phyloP scores from a whole-genome alignment of 257 asterid species.

The Linderniella brevidens region DNA sequence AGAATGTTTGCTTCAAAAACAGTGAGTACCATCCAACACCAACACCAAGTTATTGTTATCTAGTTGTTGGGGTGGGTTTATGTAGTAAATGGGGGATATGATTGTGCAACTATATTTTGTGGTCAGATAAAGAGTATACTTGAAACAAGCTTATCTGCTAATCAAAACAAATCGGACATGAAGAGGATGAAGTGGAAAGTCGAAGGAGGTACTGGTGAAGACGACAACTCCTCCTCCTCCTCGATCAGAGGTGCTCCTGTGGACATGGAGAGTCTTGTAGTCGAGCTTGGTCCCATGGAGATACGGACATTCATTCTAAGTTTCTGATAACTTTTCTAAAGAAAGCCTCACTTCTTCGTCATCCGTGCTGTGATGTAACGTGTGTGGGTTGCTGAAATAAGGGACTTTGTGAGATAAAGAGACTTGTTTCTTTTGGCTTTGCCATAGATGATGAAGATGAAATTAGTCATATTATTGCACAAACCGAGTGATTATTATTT shows the following conservation, averaged over 20 bases:
- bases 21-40: constrained; percentile 16
- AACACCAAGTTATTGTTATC: not conserved
- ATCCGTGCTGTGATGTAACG: too few relatives aligned
- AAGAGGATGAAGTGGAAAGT: constrained; percentile 45
- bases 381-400: not conserved
- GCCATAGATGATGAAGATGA: too few relatives aligned
- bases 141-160: constrained; percentile 72
- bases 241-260: constrained; percentile 40
- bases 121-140: constrained; percentile 30
- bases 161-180: constrained; percentile 51
- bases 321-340: constrained; percentile 14
- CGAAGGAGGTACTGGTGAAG: constrained; percentile 31
- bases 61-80: not conserved
- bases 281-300: constrained; percentile 87
- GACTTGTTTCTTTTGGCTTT: not conserved
- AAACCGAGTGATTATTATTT: too few relatives aligned
- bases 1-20: constrained; percentile 50
- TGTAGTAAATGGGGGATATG: not conserved
- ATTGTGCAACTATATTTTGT: not conserved
- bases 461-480: too few relatives aligned
- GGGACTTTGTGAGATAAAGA: too few relatives aligned
- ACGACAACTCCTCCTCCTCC: constrained; percentile 13
- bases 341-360: too few relatives aligned
- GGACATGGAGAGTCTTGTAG: constrained; percentile 22
- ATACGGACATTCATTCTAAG: constrained; percentile 55